Evolutionary conservation across 164 flowering plant genomes (phyloP), one percentile per base, ranked within the genome.

Genomic region (Tetracentron sinense): DNA sequence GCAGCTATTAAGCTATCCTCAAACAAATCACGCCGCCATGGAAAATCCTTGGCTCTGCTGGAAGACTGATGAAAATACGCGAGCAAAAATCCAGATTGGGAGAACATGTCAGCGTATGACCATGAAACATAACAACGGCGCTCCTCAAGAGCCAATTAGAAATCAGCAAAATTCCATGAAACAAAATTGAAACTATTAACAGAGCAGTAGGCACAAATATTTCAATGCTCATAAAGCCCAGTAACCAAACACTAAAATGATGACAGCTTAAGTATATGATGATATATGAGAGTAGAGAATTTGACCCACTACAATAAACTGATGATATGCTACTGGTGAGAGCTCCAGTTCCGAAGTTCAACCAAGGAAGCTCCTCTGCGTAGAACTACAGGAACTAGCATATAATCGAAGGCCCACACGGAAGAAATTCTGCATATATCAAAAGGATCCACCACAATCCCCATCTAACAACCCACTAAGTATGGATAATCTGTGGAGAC

Each of bases 1-100:
- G 87, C 91, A 62, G 96, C 96, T 74, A 81, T 76, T 64, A 92
- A 64, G 81, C 98, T 83, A 62, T 88, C 96, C 62, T 85, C 87
- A 81, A 90, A 68, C 78, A 92, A 76, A 78, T 78, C 93, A 80
- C 70, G 83, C 78, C 83, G 85, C 96, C 88, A 83, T 54, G 89
- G 79, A 69, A 84, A 75, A 74, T 53, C 80, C 84, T 78, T 85
- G 60, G 68, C 52, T 82, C 91, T 78, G 78, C 84, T 83, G 59
- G 63, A 42, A 54, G 92, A 67, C 97, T 92, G 93, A 75, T 70
- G 78, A 75, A 74, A 66, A 67, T 68, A 75, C 50, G 69, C 57
- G 65, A 31, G 64, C 70, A 71, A 64, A 33, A 72, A 66, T 38
- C 74, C 78, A 79, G 30, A 67, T 74, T 48, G 58, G 44, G 76